phyloP scores from a whole-genome alignment of 129 eudicot genomes.

The Lactuca sativa region DNA sequence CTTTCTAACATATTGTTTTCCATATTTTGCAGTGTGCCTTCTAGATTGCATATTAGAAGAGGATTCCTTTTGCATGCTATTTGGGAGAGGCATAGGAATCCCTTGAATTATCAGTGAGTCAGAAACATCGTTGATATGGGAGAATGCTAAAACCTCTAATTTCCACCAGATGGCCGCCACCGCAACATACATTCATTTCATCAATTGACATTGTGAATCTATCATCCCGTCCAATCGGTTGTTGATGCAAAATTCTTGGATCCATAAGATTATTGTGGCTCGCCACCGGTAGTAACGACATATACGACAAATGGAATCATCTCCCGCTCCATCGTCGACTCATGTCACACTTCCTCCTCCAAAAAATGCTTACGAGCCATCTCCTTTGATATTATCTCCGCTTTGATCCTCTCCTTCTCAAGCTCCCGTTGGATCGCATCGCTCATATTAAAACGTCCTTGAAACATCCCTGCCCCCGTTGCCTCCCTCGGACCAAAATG shows the following conservation, averaged over 20 bases:
- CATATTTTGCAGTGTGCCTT: too few species aligned
- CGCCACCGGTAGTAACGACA: constrained; percentile 3
- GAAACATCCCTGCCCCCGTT: not conserved
- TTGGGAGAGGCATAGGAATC: not conserved
- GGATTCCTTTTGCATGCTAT: not conserved
- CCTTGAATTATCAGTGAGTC: not conserved
- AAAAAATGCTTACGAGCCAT: constrained; percentile 26
- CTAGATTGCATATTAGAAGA: too few species aligned
- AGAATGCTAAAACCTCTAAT: not conserved
- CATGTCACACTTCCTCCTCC: constrained; percentile 44
- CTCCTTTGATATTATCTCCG: constrained; percentile 43
- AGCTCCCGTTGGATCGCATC: constrained; percentile 37
- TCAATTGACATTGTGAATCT: constrained; percentile 27
- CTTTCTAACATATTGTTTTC: too few species aligned
- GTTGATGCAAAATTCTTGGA: not conserved
- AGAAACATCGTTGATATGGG: not conserved
- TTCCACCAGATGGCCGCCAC: not conserved
- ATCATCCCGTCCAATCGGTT: constrained; percentile 32
- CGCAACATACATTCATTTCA: constrained; percentile 8
- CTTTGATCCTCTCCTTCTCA: constrained; percentile 47
- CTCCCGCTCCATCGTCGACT: constrained; percentile 42
- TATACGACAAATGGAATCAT: constrained; percentile 17
- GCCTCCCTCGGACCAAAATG: not conserved
- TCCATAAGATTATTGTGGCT: not conserved
- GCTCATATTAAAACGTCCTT: constrained; percentile 19